These are phyloP conservation scores for Betula pendula DNA, from an alignment of 306 rosid genomes.

Conservation along the genomic window DNA sequence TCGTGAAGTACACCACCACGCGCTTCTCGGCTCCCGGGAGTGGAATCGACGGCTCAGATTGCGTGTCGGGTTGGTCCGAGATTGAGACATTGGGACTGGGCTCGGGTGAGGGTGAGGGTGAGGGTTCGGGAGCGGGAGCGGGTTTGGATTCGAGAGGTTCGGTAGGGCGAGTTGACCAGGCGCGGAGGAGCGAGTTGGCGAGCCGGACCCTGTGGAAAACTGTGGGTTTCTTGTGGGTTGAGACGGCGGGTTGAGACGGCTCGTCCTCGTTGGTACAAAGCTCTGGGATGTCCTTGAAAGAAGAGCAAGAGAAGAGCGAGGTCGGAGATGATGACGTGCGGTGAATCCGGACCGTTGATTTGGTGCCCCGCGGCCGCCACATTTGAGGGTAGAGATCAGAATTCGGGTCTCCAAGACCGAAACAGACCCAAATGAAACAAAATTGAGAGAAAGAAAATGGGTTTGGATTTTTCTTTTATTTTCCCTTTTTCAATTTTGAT, in stretches of 20 bases:
- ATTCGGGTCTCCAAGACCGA: neutral
- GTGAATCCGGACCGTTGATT: slow-evolving; percentile 65
- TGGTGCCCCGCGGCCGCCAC: slow-evolving; percentile 78
- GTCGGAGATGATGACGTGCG: slow-evolving; percentile 44
- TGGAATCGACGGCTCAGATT: slow-evolving; percentile 22
- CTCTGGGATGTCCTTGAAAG: slow-evolving; percentile 79
- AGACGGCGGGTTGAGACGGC: slow-evolving; percentile 27
- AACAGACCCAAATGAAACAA: slow-evolving; percentile 1
- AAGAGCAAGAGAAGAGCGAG: slow-evolving; percentile 70
- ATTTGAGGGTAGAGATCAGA: slow-evolving; percentile 49
- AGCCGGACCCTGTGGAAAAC: slow-evolving; percentile 83
- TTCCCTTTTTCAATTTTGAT: neutral
- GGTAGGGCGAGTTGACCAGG: slow-evolving; percentile 36
- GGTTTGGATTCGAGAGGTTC: slow-evolving; percentile 21
- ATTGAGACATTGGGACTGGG: slow-evolving; percentile 8
- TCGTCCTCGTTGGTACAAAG: slow-evolving; percentile 80
- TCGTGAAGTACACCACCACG: slow-evolving; percentile 80
- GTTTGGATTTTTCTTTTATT: slow-evolving; percentile 15
- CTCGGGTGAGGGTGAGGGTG: too few relatives aligned
- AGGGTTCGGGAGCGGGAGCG: slow-evolving; percentile 15
- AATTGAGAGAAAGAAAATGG: neutral
- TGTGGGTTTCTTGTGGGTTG: slow-evolving; percentile 40
- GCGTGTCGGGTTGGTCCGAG: slow-evolving; percentile 31
- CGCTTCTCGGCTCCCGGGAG: slow-evolving; percentile 62
- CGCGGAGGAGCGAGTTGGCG: slow-evolving; percentile 53